These are phyloP conservation scores for Coemansia sp. DNA, from an alignment of 192 early-diverging fungal genomes.

Conservation along the genomic window DNA sequence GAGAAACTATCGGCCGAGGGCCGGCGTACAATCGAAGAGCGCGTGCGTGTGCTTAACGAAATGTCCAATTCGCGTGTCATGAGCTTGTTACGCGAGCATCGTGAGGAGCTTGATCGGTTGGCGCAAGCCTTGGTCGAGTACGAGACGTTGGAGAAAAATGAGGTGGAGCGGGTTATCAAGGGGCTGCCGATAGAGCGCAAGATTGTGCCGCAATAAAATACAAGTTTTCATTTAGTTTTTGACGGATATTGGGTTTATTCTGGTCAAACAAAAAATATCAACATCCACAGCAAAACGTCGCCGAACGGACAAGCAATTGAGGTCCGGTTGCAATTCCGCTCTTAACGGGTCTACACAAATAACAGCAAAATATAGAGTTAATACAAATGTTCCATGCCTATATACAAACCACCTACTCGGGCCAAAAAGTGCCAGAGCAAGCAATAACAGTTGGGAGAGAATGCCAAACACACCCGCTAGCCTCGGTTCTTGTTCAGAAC, in stretches of 20 bases:
- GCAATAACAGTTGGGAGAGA: neutral
- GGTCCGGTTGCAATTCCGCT: neutral
- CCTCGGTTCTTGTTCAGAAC: conserved; percentile 36
- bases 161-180: conserved; percentile 68
- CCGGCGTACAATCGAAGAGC: conserved; percentile 80
- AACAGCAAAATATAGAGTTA: neutral
- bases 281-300: conserved; percentile 1
- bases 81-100: conserved; percentile 69
- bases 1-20: conserved; percentile 68
- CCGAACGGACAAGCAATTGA: neutral
- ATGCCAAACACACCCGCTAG: conserved; percentile 1
- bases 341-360: conserved; percentile 20
- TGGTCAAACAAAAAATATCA: neutral
- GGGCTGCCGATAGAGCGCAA: conserved; percentile 53
- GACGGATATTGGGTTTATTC: conserved; percentile 5
- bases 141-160: conserved; percentile 88
- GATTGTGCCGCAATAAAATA: conserved; percentile 11
- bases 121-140: conserved; percentile 91
- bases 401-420: neutral
- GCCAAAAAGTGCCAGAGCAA: neutral
- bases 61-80: conserved; percentile 70
- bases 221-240: neutral
- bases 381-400: neutral
- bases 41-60: conserved; percentile 76
- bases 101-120: conserved; percentile 85